These are phyloP conservation scores for Luzula sylvatica DNA, from an alignment of 176 grass and related monocot species.

Conservation along the genomic window DNA sequence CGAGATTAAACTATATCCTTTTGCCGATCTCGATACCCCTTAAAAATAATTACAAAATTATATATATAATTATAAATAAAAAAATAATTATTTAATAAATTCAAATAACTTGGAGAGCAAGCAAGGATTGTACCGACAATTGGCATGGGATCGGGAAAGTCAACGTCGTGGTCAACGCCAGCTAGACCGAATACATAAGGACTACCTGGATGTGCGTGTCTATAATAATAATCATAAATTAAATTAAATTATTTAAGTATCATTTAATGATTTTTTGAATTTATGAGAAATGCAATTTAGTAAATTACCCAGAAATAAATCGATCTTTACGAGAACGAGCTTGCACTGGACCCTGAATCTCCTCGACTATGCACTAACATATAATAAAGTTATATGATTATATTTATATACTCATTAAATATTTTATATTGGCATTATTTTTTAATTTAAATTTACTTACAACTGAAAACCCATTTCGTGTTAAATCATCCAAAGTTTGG, in stretches of 20 bases:
- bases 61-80: not conserved
- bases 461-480: slow-evolving; percentile 85
- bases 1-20: slow-evolving; percentile 91
- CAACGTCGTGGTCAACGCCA: slow-evolving; percentile 84
- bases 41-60: slow-evolving; percentile 10
- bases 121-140: slow-evolving; percentile 55
- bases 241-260: not conserved
- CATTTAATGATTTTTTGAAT: not conserved
- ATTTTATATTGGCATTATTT: too few relatives aligned
- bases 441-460: slow-evolving; percentile 29
- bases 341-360: slow-evolving; percentile 85
- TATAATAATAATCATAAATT: slow-evolving; percentile 26
- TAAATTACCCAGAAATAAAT: slow-evolving; percentile 98
- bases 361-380: slow-evolving; percentile 94
- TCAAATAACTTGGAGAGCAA: not conserved
- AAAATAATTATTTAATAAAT: not conserved
- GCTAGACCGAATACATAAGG: slow-evolving; percentile 97
- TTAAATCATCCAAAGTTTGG: slow-evolving; percentile 98
- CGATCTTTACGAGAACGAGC: slow-evolving; percentile 83
- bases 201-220: slow-evolving; percentile 94
- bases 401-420: not conserved
- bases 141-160: slow-evolving; percentile 98
- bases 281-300: not conserved
- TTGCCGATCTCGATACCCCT: slow-evolving; percentile 83
- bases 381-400: not conserved